Evolutionary conservation across 1,139 yeast species (phyloP).

Genomic region (Lodderomyces parapsilosis): DNA sequence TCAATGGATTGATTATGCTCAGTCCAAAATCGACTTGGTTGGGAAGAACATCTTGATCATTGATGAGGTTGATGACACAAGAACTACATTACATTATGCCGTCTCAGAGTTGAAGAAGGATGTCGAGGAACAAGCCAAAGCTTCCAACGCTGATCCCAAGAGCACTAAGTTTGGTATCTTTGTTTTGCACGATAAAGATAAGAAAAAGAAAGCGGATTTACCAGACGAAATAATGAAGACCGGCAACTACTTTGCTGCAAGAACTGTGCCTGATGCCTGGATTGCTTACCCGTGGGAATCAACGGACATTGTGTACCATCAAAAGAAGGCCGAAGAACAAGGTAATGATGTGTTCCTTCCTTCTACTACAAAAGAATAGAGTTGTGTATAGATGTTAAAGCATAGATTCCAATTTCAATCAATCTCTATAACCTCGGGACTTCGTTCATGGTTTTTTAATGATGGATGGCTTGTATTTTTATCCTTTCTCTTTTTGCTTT

Average conservation of each 20-base stretch:
- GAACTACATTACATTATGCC: constrained; percentile 93
- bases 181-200: constrained; percentile 89
- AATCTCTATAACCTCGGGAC: constrained; percentile 79
- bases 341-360: constrained; percentile 53
- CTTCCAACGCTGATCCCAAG: constrained; percentile 47
- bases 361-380: constrained; percentile 23
- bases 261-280: constrained; percentile 91
- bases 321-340: constrained; percentile 76
- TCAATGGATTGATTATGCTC: constrained; percentile 91
- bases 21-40: constrained; percentile 60
- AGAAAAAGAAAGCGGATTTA: constrained; percentile 80
- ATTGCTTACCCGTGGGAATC: constrained; percentile 99
- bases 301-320: constrained; percentile 83
- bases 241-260: constrained; percentile 85
- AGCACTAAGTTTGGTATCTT: constrained; percentile 81
- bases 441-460: constrained; percentile 51
- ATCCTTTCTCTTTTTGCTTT: constrained; percentile 72
- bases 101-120: constrained; percentile 85
- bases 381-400: constrained; percentile 1
- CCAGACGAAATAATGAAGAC: constrained; percentile 62
- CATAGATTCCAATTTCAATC: constrained; percentile 39
- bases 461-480: constrained; percentile 41
- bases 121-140: constrained; percentile 56
- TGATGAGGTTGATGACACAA: constrained; percentile 94
- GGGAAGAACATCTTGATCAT: constrained; percentile 83